phyloP scores from a whole-genome alignment of 139 green algal species.

The Chlorella sp. region DNA sequence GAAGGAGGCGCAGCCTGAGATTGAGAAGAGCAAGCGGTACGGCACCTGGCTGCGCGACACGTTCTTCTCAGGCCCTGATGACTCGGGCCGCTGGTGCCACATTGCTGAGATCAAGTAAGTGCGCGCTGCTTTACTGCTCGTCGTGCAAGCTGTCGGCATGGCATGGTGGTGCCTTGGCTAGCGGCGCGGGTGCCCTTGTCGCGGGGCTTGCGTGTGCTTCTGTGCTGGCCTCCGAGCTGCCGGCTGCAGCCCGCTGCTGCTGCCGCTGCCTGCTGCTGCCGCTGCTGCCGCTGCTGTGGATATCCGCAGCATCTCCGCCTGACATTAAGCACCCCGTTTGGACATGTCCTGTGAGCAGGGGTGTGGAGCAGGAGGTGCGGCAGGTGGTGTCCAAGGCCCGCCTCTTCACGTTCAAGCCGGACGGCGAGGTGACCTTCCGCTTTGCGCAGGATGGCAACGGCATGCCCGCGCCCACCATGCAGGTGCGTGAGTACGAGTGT shows the following conservation, averaged over 20 bases:
- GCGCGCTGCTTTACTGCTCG: too few relatives aligned
- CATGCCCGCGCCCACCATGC: slow-evolving; percentile 68
- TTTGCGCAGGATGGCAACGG: slow-evolving; percentile 82
- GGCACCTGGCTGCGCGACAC: slow-evolving; percentile 71
- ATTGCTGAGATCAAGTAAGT: slow-evolving; percentile 65
- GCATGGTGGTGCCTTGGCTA: too few relatives aligned
- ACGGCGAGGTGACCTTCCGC: slow-evolving; percentile 85
- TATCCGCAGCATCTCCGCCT: too few relatives aligned
- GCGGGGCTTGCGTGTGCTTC: too few relatives aligned
- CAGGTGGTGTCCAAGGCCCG: slow-evolving; percentile 79
- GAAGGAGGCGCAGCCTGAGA: slow-evolving; percentile 53
- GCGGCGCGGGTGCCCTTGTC: too few relatives aligned
- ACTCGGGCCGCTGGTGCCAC: slow-evolving; percentile 54
- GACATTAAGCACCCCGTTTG: too few relatives aligned
- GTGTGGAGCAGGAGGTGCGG: slow-evolving; percentile 80
- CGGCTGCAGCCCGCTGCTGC: not conserved
- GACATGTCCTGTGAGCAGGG: slow-evolving; percentile 70
- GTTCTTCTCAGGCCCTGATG: slow-evolving; percentile 58
- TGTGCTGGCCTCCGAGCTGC: not conserved
- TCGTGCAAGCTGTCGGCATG: too few relatives aligned
- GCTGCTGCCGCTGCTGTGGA: too few relatives aligned
- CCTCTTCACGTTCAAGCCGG: slow-evolving; percentile 93
- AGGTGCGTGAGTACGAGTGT: too few relatives aligned
- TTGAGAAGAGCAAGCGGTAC: slow-evolving; percentile 48
- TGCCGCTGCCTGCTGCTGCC: not conserved